A percentile compares a stretch with the other conserved stretches of the same genome.
phyloP scores from a whole-genome alignment of 1,284 basidiomycete species.

The Cryptococcus sp. region DNA sequence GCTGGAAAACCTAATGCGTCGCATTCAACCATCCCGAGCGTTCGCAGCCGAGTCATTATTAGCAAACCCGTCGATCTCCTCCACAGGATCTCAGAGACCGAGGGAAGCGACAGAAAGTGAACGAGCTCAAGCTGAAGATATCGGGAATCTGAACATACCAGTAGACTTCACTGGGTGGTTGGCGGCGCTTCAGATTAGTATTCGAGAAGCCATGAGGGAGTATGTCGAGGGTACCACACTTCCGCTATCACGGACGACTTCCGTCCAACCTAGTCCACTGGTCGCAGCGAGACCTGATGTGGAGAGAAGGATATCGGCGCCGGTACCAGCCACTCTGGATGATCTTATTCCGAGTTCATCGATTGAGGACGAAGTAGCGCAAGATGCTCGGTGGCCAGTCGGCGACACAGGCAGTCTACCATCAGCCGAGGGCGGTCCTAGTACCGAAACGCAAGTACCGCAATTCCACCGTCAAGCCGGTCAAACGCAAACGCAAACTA shows the following conservation, averaged over 20 bases:
- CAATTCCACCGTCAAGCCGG: constrained; percentile 33
- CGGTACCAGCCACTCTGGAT: too few species aligned
- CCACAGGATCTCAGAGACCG: not conserved
- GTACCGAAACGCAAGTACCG: constrained; percentile 14
- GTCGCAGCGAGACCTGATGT: too few species aligned
- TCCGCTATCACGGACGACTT: too few species aligned
- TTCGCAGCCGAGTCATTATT: not conserved
- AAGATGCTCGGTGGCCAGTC: too few species aligned
- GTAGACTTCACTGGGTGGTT: not conserved
- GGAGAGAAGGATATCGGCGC: too few species aligned
- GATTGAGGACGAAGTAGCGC: too few species aligned
- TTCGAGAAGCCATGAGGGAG: not conserved
- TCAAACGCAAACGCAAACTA: constrained; percentile 21
- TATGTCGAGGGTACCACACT: too few species aligned
- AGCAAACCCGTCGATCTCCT: not conserved
- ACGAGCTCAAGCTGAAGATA: not conserved
- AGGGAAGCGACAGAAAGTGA: too few species aligned
- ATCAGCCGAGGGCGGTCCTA: too few species aligned
- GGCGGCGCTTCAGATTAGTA: not conserved
- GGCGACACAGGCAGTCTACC: too few species aligned
- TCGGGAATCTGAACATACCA: not conserved
- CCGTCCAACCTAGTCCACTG: too few species aligned
- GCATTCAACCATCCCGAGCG: constrained; percentile 30
- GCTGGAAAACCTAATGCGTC: constrained; percentile 35
- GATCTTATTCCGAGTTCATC: too few species aligned